Base-by-base conservation (phyloP, 1,284 basidiomycete species). In the Neonothopanus nambi region DNA sequence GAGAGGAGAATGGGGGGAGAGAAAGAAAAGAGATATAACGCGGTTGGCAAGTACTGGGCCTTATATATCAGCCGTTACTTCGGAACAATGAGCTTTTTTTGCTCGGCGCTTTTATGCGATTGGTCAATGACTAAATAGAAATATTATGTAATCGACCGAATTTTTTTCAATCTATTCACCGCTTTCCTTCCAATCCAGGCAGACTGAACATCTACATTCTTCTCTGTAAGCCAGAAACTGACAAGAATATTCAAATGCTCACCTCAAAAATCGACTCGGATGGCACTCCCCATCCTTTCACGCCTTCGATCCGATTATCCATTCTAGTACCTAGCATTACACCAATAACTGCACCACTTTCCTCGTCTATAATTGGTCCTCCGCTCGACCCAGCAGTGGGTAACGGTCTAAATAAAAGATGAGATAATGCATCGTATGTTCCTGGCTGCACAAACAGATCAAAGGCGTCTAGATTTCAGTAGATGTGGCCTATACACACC, bases 341-440 rank as follows among this genome's bases (percentile, higher is more conserved):
- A 0, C 87, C 88, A 2, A 90, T 76, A 1, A 90, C 86, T 1
- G 84, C 79, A 2, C 86, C 87, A 35, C 72, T 80, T 59, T 81
- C 76, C 51, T 79, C 75, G 54, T 87, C 83, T 3, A 90, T 74
- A 51, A 90, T 81, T 0, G 87, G 86, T 0, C 87, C 87, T 7
- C 88, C 88, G 45, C 84, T 87, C 18, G 85, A 87, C 9, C 88
- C 87, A 1, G 80, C 76, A 0, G 82, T 81, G 8, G 87, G 87
- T 5, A 82, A 67, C 1, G 79, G 78, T 35, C 72, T 70, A 59
- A 85, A 82, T 20, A 81, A 64, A 57, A 90, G 63, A 59, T 85
- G 80, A 2, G 80, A 77, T 9, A 90, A 74, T 7, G 80, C 70
- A 57, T 89, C 87, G 64, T 89, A 87, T 12, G 86, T 87, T 6